Evolutionary conservation across 768 basidiomycete species (phyloP).

Genomic region (Tricholoma saponaceum): DNA sequence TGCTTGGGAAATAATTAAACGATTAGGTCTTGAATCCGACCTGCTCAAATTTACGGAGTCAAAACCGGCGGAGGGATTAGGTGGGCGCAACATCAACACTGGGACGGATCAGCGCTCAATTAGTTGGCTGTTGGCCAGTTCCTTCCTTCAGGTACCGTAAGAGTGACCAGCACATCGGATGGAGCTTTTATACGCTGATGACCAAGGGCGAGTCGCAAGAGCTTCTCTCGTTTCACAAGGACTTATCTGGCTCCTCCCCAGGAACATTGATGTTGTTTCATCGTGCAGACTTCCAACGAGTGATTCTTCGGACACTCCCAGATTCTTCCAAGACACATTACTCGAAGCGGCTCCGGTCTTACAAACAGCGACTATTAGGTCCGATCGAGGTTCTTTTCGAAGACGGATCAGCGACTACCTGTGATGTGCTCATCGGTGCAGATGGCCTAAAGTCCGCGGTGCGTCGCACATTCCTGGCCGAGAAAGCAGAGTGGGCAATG

Average conservation of each 20-base stretch:
- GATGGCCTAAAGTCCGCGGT: conserved; percentile 34
- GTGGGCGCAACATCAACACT: neutral
- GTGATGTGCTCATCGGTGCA: conserved; percentile 44
- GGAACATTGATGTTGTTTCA: conserved; percentile 33
- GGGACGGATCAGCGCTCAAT: neutral
- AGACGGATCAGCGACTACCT: conserved; percentile 41
- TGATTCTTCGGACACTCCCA: conserved; percentile 36
- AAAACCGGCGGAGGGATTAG: neutral
- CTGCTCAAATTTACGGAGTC: neutral
- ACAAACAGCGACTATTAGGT: conserved; percentile 21
- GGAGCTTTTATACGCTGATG: conserved; percentile 21
- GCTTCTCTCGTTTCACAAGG: neutral
- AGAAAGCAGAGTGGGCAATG: conserved; percentile 8
- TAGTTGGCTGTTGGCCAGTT: conserved; percentile 5
- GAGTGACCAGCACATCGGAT: conserved; percentile 26
- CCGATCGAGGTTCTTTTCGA: conserved; percentile 32
- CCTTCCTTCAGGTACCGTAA: conserved; percentile 27
- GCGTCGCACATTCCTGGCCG: conserved; percentile 19
- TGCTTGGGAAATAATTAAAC: conserved; percentile 8
- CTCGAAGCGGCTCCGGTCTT: conserved; percentile 41
- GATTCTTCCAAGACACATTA: conserved; percentile 30
- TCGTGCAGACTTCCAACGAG: conserved; percentile 45
- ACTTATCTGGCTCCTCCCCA: neutral
- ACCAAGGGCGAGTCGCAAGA: conserved; percentile 19
- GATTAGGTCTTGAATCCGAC: neutral